These are phyloP conservation scores for Thelephora aurantiotincta DNA, from an alignment of 768 basidiomycete species.

Conservation along the genomic window DNA sequence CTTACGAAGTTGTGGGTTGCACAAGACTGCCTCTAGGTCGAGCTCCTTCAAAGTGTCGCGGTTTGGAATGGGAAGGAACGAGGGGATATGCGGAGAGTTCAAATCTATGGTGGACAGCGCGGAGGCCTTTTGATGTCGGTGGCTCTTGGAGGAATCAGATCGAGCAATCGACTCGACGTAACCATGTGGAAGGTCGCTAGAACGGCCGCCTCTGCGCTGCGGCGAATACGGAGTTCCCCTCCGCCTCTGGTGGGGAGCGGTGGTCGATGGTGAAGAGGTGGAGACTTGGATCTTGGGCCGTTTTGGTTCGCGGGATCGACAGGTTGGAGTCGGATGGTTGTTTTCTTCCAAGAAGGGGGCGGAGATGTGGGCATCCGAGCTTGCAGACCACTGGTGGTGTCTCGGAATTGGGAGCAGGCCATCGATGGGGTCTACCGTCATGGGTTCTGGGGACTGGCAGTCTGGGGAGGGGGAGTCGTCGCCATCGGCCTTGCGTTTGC, in stretches of 20 bases:
- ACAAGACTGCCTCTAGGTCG: constrained; percentile 73
- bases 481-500: constrained; percentile 54
- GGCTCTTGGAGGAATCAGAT: neutral
- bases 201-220: constrained; percentile 5
- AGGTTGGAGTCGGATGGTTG: too few species aligned
- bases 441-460: constrained; percentile 16
- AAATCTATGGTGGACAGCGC: constrained; percentile 25
- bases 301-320: constrained; percentile 7
- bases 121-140: constrained; percentile 7
- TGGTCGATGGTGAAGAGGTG: constrained; percentile 9
- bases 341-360: constrained; percentile 7
- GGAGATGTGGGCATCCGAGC: constrained; percentile 9
- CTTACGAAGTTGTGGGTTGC: constrained; percentile 85
- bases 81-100: constrained; percentile 43
- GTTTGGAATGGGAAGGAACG: constrained; percentile 65
- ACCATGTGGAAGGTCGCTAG: neutral
- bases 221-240: constrained; percentile 4
- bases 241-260: neutral
- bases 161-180: too few species aligned
- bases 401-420: neutral
- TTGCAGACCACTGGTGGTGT: constrained; percentile 5
- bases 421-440: constrained; percentile 19
- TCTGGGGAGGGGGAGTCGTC: constrained; percentile 22
- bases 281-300: constrained; percentile 19
- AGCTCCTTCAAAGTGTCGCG: constrained; percentile 73